These are phyloP conservation scores for Fomitiporia mediterranea DNA, from an alignment of 1,284 basidiomycete genomes.

Conservation along the genomic window DNA sequence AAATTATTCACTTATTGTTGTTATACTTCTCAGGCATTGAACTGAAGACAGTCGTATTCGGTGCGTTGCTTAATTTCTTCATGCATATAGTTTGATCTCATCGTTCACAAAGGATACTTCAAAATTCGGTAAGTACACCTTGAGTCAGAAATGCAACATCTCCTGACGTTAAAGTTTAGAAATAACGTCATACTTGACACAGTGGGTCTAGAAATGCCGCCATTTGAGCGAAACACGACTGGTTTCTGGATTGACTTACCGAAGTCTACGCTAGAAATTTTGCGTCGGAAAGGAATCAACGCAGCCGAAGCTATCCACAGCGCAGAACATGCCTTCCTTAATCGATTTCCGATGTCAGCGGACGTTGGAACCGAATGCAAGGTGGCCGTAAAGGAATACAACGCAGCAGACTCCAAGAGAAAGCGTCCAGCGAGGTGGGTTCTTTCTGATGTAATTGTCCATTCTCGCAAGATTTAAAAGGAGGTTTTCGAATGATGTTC, in stretches of 20 bases:
- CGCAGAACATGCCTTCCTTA: conserved; percentile 81
- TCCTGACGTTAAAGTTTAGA: conserved; percentile 31
- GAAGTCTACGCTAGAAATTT: conserved; percentile 42
- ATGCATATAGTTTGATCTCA: conserved; percentile 22
- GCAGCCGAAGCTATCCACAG: conserved; percentile 80
- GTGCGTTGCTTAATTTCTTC: conserved; percentile 38
- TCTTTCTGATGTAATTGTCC: background rate
- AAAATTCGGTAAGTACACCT: conserved; percentile 49
- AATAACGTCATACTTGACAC: conserved; percentile 68
- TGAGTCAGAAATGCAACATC: background rate
- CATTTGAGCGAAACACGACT: conserved; percentile 71
- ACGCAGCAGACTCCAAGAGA: conserved; percentile 49
- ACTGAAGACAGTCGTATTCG: conserved; percentile 72
- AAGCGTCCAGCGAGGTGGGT: conserved; percentile 73
- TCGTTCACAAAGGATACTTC: conserved; percentile 31
- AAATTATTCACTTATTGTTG: background rate
- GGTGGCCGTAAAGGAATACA: conserved; percentile 73
- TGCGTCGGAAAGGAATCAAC: conserved; percentile 56
- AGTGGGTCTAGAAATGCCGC: conserved; percentile 76
- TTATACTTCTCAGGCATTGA: conserved; percentile 48
- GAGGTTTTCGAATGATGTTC: background rate
- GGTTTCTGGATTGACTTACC: conserved; percentile 89
- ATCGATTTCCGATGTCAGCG: conserved; percentile 65
- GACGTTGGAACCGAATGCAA: conserved; percentile 89
- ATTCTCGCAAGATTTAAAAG: background rate